Percentiles rank a stretch among this genome's conserved stretches.
Conservation (phyloP, 2,329 filamentous ascomycete species). For the Fusarium sp. region DNA sequence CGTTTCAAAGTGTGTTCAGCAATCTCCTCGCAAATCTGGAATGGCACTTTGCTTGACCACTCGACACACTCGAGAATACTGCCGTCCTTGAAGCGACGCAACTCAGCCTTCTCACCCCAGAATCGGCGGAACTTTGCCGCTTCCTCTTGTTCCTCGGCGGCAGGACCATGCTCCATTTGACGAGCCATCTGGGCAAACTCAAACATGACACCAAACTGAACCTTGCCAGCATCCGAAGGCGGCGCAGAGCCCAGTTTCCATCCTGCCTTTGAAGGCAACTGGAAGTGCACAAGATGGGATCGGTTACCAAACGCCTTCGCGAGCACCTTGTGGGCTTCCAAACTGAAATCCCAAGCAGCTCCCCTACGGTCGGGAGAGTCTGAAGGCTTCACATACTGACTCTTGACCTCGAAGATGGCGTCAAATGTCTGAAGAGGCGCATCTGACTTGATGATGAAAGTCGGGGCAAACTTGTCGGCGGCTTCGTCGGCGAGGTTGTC, state of each 20-base stretch:
- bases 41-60: slow-evolving; percentile 75
- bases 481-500: slow-evolving; percentile 78
- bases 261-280: slow-evolving; percentile 49
- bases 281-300: slow-evolving; percentile 73
- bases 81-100: slow-evolving; percentile 94
- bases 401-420: slow-evolving; percentile 53
- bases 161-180: slow-evolving; percentile 86
- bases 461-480: slow-evolving; percentile 83
- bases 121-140: slow-evolving; percentile 86
- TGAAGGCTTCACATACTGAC: slow-evolving; percentile 43
- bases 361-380: slow-evolving; percentile 56
- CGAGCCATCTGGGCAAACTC: slow-evolving; percentile 78
- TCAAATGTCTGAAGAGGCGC: slow-evolving; percentile 68
- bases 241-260: slow-evolving; percentile 47
- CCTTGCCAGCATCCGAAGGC: slow-evolving; percentile 45
- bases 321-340: slow-evolving; percentile 72
- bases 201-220: slow-evolving; percentile 76
- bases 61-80: slow-evolving; percentile 92
- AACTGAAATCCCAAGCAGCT: slow-evolving; percentile 58
- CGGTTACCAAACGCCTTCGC: slow-evolving; percentile 80
- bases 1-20: slow-evolving; percentile 74
- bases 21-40: slow-evolving; percentile 82
- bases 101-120: slow-evolving; percentile 93
- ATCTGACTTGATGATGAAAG: slow-evolving; percentile 77
- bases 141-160: slow-evolving; percentile 85